Base-by-base conservation (phyloP, 306 rosid genomes). In the Calophaca sinica region DNA sequence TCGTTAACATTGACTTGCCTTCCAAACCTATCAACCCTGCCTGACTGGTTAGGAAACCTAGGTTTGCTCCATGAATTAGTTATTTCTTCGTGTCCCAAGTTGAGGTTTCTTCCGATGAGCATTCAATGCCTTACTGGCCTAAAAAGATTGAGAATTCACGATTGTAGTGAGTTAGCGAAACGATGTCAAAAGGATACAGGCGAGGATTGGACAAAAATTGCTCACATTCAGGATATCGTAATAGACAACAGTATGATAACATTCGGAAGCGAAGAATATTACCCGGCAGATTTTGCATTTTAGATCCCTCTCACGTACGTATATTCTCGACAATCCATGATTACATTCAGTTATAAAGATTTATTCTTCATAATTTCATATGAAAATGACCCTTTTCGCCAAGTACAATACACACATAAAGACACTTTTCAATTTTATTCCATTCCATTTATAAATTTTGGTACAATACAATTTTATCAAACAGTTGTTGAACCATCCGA, bases 181-280 rank as follows among this genome's bases (percentile, higher is more conserved):
- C 60, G 52, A 57, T 68, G 61, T 20, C 2, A 45, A 12, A 26
- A 33, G 48, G 38, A 42, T 35, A 10, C 0, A 0, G 74, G 60
- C 6, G 50, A 76, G 5, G 74, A 62, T 13, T 76, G 74, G 80
- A 39, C 26, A 42, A 41, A 12, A 51, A 65, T 75, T 13, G 77
- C 68, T 31, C 77, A 59, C 4, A 3, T 73, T 32, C 48, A 41
- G 10, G 5, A 15, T 53, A 11, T 48, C 3, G 1, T 3, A 3
- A 48, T 14, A 14, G 45, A 41, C 1, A 41, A 41, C 45, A 5
- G 3, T 3, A 32, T n/a, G n/a, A n/a, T n/a, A n/a, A n/a, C n/a
- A n/a, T n/a, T n/a, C n/a, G n/a, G n/a, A n/a, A n/a, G n/a, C n/a
- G n/a, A n/a, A n/a, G n/a, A n/a, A n/a, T n/a, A n/a, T n/a, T n/a